Evolutionary conservation across 768 basidiomycete species (phyloP).

Genomic region (Collybia mongolica): DNA sequence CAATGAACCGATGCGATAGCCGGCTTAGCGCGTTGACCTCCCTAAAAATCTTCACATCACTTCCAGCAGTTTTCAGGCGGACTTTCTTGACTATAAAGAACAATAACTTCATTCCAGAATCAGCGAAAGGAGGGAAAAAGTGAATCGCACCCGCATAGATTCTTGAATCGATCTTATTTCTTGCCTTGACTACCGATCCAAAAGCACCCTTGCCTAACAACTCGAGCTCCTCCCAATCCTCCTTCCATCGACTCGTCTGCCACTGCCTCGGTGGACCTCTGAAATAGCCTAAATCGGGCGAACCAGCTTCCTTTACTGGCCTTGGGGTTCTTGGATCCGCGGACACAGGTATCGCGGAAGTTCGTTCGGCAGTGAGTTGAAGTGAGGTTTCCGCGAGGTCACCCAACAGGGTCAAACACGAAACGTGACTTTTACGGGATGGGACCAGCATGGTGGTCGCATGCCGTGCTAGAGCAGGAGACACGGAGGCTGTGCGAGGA

Average conservation of each 20-base stretch:
- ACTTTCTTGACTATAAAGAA: slow-evolving; percentile 80
- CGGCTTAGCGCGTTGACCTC: slow-evolving; percentile 89
- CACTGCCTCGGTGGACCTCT: slow-evolving; percentile 38
- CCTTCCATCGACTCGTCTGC: slow-evolving; percentile 80
- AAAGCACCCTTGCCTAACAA: slow-evolving; percentile 86
- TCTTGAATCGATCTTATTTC: slow-evolving; percentile 82
- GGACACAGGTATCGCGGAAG: slow-evolving; percentile 23
- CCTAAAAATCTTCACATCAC: slow-evolving; percentile 84
- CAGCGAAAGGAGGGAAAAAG: background rate
- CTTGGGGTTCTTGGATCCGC: slow-evolving; percentile 52
- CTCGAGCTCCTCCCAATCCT: slow-evolving; percentile 94
- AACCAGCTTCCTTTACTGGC: slow-evolving; percentile 50
- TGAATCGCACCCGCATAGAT: slow-evolving; percentile 70
- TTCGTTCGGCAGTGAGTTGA: slow-evolving; percentile 19
- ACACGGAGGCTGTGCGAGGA: slow-evolving; percentile 44
- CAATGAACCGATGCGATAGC: slow-evolving; percentile 87
- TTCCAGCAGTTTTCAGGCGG: slow-evolving; percentile 72
- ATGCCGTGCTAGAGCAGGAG: slow-evolving; percentile 48
- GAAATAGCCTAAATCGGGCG: slow-evolving; percentile 70
- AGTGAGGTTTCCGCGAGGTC: slow-evolving; percentile 49
- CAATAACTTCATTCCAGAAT: too few relatives aligned
- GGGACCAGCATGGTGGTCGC: slow-evolving; percentile 61
- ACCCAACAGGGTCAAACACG: slow-evolving; percentile 57
- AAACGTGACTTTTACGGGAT: slow-evolving; percentile 53
- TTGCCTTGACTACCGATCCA: slow-evolving; percentile 93